Conservation (phyloP, 2,329 filamentous ascomycete genomes). For the Fusarium pilosicola region DNA sequence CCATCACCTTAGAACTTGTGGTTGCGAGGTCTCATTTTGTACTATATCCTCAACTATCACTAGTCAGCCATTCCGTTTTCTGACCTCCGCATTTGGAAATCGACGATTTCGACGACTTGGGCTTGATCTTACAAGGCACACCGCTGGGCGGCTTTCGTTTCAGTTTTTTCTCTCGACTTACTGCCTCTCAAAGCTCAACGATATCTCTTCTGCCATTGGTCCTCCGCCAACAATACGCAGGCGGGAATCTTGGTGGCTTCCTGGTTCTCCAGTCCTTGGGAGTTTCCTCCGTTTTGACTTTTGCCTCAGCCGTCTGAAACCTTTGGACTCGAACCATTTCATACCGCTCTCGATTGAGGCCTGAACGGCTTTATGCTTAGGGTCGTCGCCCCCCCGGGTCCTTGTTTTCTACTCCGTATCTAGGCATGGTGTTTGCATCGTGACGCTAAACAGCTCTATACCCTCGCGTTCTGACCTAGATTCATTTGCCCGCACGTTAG, state of each 20-base stretch:
- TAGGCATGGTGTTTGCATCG: neutral
- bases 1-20: neutral
- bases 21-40: neutral
- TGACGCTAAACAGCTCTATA: neutral
- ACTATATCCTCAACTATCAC: neutral
- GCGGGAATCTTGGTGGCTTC: neutral
- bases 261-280: neutral
- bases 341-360: neutral
- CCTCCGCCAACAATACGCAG: neutral
- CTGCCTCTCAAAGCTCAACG: constrained; percentile 4
- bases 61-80: neutral
- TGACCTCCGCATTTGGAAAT: constrained; percentile 8
- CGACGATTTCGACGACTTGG: neutral
- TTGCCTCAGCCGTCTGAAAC: constrained; percentile 11
- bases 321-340: constrained; percentile 1
- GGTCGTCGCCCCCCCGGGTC: neutral
- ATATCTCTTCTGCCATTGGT: constrained; percentile 2
- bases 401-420: neutral
- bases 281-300: constrained; percentile 13
- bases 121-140: neutral
- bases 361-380: neutral
- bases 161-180: neutral
- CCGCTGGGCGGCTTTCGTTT: constrained; percentile 4
- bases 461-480: neutral
- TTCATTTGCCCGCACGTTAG: neutral